Evolutionary conservation across 768 basidiomycete species (phyloP), one percentile per base, ranked within the genome.

Genomic region (Tricholoma terreum): DNA sequence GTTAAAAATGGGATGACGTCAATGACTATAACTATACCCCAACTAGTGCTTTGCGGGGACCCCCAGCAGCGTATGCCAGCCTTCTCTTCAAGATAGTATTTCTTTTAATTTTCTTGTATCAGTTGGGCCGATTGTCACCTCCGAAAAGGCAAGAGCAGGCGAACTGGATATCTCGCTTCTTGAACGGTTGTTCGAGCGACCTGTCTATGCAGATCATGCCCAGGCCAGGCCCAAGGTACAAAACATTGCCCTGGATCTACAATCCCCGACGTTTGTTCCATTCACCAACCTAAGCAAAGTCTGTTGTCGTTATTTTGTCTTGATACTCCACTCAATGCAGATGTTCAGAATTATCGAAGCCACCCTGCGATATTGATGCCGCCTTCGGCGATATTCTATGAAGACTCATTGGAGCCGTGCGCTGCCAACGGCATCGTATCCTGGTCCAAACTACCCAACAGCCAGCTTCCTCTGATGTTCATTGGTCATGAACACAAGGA

Each of bases 291-390:
- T 81, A 21, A 75, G 80, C 31, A 81, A 79, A 71, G 79, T 79
- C 49, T 17, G 66, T 24, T 24, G 22, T 3, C 14, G 30, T 11
- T 21, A 30, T 31, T 27, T 27, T 19, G 9, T 42, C 42, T 51
- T 9, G 15, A 19, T 40, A 14, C 17, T 24, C 14, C 17, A 48
- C 50, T 60, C 38, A 56, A 15, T 19, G 19, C 33, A 19, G 12
- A 4, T 34, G 6, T 52, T 10, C 54, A 79, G 78, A 80, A 79
- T 59, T 80, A 80, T 61, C 76, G 78, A 30, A 80, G 79, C 57
- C 79, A 81, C 63, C 79, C 79, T 19, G 79, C 73, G 6, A 82
- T 82, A 55, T 67, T 82, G 46, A 82, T 81, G 80, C 79, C 80
- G 11, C 78, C 80, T 10, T 80, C 79, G 6, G 76, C 80, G 4